Evolutionary conservation across 352 stramenopile genomes (phyloP).

Genomic region (Phytophthora hibernalis): DNA sequence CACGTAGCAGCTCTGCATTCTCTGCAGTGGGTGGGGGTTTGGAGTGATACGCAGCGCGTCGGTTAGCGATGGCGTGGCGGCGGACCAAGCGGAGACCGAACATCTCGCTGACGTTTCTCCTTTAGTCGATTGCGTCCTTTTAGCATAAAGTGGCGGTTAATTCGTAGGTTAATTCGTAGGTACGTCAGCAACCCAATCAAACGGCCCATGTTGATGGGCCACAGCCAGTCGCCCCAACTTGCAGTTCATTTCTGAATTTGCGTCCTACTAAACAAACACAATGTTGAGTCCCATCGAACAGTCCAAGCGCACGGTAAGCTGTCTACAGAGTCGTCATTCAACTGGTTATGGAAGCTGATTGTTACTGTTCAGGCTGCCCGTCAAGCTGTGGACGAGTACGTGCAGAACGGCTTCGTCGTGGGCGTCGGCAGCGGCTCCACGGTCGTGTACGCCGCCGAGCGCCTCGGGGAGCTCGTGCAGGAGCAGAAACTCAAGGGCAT

Average conservation of each 20-base stretch:
- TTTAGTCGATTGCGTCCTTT: constrained; percentile 5
- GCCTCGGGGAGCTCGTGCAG: constrained; percentile 94
- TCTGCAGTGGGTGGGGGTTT: constrained; percentile 37
- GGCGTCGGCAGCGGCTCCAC: constrained; percentile 98
- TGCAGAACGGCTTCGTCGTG: constrained; percentile 95
- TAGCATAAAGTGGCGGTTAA: neutral
- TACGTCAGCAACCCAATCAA: constrained; percentile 31
- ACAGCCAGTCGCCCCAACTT: constrained; percentile 26
- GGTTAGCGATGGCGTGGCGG: neutral
- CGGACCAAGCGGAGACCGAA: constrained; percentile 13
- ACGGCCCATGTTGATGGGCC: constrained; percentile 21
- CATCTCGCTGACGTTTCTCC: constrained; percentile 18
- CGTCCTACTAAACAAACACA: neutral
- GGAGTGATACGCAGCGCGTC: constrained; percentile 28
- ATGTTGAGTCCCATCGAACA: constrained; percentile 73
- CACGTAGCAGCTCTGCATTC: constrained; percentile 48
- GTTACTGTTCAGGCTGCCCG: constrained; percentile 63
- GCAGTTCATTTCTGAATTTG: neutral
- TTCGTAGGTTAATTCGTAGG: neutral
- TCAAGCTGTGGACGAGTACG: constrained; percentile 93
- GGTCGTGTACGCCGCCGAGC: constrained; percentile 97
- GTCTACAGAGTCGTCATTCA: neutral
- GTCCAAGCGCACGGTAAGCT: constrained; percentile 70
- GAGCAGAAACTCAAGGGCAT: constrained; percentile 92
- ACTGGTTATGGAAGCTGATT: neutral